Percentiles rank a stretch among this genome's conserved stretches.
phyloP scores from a whole-genome alignment of 306 rosid genomes.

The Canavalia ensiformis region DNA sequence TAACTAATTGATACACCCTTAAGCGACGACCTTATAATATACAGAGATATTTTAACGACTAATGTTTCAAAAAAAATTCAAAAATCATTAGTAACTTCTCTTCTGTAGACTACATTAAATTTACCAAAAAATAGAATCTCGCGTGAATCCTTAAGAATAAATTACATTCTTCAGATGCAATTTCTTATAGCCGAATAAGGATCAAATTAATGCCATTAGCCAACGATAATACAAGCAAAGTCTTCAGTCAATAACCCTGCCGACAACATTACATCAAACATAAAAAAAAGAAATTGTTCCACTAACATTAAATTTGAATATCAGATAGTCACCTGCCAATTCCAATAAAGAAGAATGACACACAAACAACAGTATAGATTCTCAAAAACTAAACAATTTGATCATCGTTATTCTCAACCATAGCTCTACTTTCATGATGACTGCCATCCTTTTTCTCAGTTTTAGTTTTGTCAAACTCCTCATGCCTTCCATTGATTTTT shows the following conservation, averaged over 20 bases:
- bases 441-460: slow-evolving; percentile 29
- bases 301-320: slow-evolving; percentile 20
- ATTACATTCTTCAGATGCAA: not conserved
- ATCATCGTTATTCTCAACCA: slow-evolving; percentile 36
- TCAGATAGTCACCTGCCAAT: not conserved
- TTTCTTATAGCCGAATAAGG: not conserved
- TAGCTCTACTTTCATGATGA: slow-evolving; percentile 25
- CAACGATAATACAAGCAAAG: slow-evolving; percentile 16
- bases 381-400: slow-evolving; percentile 43
- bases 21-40: too few species aligned
- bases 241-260: not conserved
- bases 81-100: too few species aligned
- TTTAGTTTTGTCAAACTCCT: slow-evolving; percentile 29
- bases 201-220: slow-evolving; percentile 4
- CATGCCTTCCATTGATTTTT: slow-evolving; percentile 47
- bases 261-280: slow-evolving; percentile 12
- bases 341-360: slow-evolving; percentile 27
- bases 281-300: slow-evolving; percentile 38
- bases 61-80: too few species aligned
- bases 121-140: not conserved
- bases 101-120: too few species aligned
- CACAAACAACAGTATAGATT: slow-evolving; percentile 22
- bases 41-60: too few species aligned
- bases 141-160: not conserved
- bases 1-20: too few species aligned